Base-by-base conservation (phyloP, 371 early-diverging fungal species). In the Zopfochytrium polystomum region DNA sequence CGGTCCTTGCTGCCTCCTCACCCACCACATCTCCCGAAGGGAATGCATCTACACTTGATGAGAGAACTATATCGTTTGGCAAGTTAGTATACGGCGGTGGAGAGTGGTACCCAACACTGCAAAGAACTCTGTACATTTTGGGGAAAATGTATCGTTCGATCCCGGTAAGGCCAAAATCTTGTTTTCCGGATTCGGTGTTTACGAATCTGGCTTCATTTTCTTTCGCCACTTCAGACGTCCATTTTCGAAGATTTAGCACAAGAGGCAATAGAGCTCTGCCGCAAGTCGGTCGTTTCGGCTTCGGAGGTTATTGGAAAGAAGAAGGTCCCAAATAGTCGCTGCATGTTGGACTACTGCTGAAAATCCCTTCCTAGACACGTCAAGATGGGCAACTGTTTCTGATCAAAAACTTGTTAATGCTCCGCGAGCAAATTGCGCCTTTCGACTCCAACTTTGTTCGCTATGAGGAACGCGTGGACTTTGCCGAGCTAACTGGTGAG, bases 171-270 rank as follows among this genome's bases (percentile, higher is more conserved):
- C 27, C 35, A 38, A 1, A 35, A 2, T 38, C 0, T 23, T 35
- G 30, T n/a, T 6, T 25, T 35, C 30, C 9, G 35, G 3, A 34
- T 22, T 45, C 55, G 13, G n/a, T 47, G 30, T 43, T 2, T n/a
- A n/a, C n/a, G n/a, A n/a, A n/a, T n/a, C n/a, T 32, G 49, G 26
- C 22, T 27, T 26, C 23, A 52, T 46, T 54, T 60, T 57, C 30
- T 44, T 44, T 46, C n/a, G 52, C 52, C 23, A 9, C 35, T 30
- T 45, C 46, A 87, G 77, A 77, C 78, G 6, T 53, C 83, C 13
- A 85, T 88, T 2, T 91, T 91, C 67, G 89, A 90, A 54, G 92
- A 90, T 68, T 64, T 91, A 18, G 86, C 91, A 2, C 89, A 91
- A 60, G 91, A 91, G 55, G 90, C 85, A 4, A 85, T 91, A 11